Conservation (phyloP, 1,284 basidiomycete species). For the Ustilago hordei region DNA sequence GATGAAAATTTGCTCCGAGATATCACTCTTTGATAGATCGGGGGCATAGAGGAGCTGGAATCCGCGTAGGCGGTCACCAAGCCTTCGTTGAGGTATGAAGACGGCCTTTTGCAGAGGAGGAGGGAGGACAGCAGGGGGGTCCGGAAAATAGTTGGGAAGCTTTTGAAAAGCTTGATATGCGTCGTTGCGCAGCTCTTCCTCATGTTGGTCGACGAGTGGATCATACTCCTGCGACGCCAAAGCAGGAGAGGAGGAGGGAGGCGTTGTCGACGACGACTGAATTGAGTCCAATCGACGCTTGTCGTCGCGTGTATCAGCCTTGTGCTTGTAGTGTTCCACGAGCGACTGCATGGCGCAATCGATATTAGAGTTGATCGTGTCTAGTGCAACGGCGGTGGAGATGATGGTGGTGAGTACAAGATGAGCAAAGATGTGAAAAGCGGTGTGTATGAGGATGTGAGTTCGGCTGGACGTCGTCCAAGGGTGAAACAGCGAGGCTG, state of each 20-base stretch:
- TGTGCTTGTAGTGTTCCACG: background rate
- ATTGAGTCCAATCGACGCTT: background rate
- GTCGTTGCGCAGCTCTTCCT: constrained; percentile 1
- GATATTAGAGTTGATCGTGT: background rate
- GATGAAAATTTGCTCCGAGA: constrained; percentile 23
- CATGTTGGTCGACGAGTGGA: background rate
- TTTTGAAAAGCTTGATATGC: constrained; percentile 4
- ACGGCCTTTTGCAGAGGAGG: constrained; percentile 17
- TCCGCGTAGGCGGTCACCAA: constrained; percentile 22
- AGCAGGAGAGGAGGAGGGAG: background rate
- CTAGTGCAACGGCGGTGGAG: background rate
- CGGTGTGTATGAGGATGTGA: background rate
- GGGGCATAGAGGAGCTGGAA: constrained; percentile 33
- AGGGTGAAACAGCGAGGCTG: too few species aligned
- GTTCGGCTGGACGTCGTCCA: background rate
- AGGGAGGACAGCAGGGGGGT: constrained; percentile 10
- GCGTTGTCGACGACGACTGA: background rate
- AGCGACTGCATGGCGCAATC: background rate
- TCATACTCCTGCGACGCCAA: background rate
- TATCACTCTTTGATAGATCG: constrained; percentile 4
- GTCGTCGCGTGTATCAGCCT: background rate
- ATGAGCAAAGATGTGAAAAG: background rate
- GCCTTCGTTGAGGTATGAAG: constrained; percentile 30
- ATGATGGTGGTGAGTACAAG: background rate
- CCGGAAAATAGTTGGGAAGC: constrained; percentile 11